Evolutionary conservation across 305 asterid species (phyloP).

Genomic region (Ilex paraguariensis): DNA sequence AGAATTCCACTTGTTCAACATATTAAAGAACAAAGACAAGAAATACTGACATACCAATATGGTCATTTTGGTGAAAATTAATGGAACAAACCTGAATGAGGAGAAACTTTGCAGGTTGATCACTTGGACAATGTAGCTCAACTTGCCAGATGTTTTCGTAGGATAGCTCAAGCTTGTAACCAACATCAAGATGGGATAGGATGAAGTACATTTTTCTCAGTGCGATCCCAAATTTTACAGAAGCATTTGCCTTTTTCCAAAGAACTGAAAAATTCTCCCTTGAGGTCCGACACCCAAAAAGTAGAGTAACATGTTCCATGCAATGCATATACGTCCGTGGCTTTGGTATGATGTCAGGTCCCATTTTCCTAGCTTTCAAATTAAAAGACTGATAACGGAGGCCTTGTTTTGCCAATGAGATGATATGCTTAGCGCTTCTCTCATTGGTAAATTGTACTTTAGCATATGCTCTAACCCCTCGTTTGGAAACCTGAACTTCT

Average conservation of each 20-base stretch:
- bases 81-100: conserved; percentile 58
- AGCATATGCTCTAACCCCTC: not conserved
- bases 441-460: conserved; percentile 2
- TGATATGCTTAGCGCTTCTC: conserved; percentile 14
- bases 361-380: conserved; percentile 43
- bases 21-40: too few species aligned
- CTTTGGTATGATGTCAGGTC: conserved; percentile 27
- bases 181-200: conserved; percentile 17
- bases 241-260: conserved; percentile 33
- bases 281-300: conserved; percentile 68
- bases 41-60: too few species aligned
- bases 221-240: conserved; percentile 54
- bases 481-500: not conserved
- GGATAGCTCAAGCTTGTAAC: conserved; percentile 67
- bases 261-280: conserved; percentile 42
- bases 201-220: conserved; percentile 48
- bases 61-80: not conserved
- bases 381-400: conserved; percentile 44
- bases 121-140: conserved; percentile 32
- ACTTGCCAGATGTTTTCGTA: conserved; percentile 68
- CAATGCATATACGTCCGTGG: conserved; percentile 19
- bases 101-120: conserved; percentile 30
- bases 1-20: too few species aligned
- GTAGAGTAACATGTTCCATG: conserved; percentile 41
- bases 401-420: conserved; percentile 23